Conservation (phyloP, 306 rosid genomes). For the Acacia crassicarpa region DNA sequence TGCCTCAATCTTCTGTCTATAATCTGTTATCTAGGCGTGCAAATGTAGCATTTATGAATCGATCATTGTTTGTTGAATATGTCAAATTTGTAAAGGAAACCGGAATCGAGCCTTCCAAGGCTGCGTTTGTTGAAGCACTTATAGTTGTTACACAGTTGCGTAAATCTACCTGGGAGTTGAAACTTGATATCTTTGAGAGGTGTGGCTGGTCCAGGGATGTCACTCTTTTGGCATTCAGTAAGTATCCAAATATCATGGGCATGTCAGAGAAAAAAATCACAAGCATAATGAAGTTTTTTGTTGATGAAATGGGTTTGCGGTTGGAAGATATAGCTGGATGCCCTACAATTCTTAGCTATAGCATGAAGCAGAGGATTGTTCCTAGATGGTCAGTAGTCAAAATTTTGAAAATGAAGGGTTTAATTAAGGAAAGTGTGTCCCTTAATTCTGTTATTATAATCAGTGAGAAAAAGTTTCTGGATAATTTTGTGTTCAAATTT, state of each 20-base stretch:
- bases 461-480: too few species aligned
- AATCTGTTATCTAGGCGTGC: not conserved
- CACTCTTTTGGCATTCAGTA: not conserved
- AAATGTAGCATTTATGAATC: not conserved
- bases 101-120: not conserved
- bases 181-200: not conserved
- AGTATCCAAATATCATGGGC: not conserved
- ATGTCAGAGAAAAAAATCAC: not conserved
- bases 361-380: slow-evolving; percentile 25
- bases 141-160: not conserved
- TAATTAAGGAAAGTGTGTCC: not conserved
- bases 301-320: not conserved
- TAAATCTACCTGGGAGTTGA: not conserved
- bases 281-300: not conserved
- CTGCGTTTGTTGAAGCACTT: not conserved
- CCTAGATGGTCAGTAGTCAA: slow-evolving; percentile 9
- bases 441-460: too few species aligned
- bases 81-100: not conserved
- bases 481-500: too few species aligned
- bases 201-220: slow-evolving; percentile 1
- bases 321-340: not conserved
- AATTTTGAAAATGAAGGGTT: not conserved
- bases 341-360: not conserved
- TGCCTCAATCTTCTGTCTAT: not conserved
- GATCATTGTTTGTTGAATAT: not conserved